Conservation (phyloP, 768 basidiomycete species). For the Lactifluus volemus region DNA sequence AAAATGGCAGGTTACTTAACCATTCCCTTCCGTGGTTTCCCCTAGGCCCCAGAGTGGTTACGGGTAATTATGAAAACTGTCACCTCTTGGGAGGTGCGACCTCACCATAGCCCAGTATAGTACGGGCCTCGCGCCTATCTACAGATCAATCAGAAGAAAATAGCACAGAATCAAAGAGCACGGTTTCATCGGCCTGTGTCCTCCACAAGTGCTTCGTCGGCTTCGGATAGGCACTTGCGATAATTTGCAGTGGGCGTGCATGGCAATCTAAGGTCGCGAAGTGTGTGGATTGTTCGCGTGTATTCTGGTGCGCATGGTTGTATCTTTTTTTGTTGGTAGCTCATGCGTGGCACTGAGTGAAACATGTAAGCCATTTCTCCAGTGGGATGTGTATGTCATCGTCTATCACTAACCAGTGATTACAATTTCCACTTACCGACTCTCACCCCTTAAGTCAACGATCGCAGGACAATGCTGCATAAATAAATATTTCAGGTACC, state of each 20-base stretch:
- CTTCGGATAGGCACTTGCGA: neutral
- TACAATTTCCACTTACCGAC: neutral
- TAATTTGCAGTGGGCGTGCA: neutral
- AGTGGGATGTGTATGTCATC: too few relatives aligned
- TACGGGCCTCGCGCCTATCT: too few relatives aligned
- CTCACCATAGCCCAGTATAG: neutral
- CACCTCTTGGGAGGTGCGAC: neutral
- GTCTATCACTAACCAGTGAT: neutral
- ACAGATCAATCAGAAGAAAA: neutral
- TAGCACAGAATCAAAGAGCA: neutral
- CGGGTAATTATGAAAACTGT: neutral
- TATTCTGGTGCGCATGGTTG: too few relatives aligned
- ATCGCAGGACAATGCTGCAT: neutral
- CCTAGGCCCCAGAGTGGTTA: neutral
- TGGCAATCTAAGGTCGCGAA: neutral
- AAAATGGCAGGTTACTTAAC: neutral
- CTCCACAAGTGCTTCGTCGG: neutral
- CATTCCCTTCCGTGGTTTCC: neutral
- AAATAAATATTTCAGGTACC: too few relatives aligned
- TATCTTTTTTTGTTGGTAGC: too few relatives aligned
- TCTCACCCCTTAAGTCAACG: neutral
- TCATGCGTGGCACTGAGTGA: too few relatives aligned
- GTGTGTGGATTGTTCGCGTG: too few relatives aligned
- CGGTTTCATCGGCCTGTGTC: neutral
- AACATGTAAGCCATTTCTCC: too few relatives aligned